Base-by-base conservation (phyloP, 257 asterid species). In the Agastache rugosa region DNA sequence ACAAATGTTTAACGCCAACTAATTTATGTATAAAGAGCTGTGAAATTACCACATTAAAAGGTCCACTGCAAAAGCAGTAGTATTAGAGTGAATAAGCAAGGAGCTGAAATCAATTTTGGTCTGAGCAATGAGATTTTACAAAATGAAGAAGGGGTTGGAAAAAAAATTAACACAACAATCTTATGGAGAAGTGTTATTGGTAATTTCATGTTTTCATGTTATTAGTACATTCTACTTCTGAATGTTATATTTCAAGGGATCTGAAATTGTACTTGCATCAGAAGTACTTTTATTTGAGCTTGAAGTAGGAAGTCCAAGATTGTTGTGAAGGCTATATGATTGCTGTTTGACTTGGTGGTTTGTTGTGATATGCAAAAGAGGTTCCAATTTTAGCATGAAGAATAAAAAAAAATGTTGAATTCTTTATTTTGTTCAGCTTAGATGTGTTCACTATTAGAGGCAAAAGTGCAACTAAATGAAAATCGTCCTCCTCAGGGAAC, bases 61-160 rank as follows among this genome's bases (percentile, higher is more conserved):
- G 34, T 53, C 17, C 60, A 35, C 23, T 65, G 56, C 10, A 5
- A 60, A 51, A 60, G 22, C 29, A 63, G 29, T 48, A 60, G 31
- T 60, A 2, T 34, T 73, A 16, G 68, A 35, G 37, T 78, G 59
- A 39, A 25, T 37, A 31, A 9, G 12, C 29, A 63, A 39, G 41
- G 65, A 63, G 74, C 73, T 54, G 31, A 70, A 69, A 42, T 60
- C 25, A 37, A 45, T 73, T 66, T 65, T 51, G 45, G 53, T 17
- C 51, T 35, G 45, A 42, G 67, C 58, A 20, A 34, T 11, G 48
- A 42, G 69, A 14, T 64, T 63, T 16, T 5, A 39, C 55, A 64
- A 64, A 14, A 56, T 63, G 2, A 44, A 31, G 60, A 34, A 15
- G 42, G 62, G 56, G 23, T 29, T 44, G n/a, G 48, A 8, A 31